Evolutionary conservation across 2,329 filamentous ascomycete genomes (phyloP).

Genomic region (Clarireedia hainanense): DNA sequence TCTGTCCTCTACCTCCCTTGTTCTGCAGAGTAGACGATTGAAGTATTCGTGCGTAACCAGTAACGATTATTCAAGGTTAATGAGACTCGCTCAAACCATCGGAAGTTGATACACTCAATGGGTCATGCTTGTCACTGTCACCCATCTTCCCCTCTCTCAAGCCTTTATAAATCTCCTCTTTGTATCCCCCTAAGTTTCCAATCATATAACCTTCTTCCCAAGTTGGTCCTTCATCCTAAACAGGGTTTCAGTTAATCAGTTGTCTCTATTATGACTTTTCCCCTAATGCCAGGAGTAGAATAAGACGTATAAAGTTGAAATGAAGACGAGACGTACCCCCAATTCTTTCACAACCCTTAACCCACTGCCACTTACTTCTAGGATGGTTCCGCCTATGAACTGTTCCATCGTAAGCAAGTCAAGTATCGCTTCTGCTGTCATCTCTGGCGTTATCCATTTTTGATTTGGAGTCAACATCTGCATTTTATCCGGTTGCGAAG

Average conservation of each 20-base stretch:
- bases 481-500: not conserved
- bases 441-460: slow-evolving; percentile 33
- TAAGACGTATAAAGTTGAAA: not conserved
- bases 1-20: no score
- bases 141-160: slow-evolving; percentile 7
- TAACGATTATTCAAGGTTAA: no score
- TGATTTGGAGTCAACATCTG: not conserved
- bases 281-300: not conserved
- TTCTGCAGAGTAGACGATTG: no score
- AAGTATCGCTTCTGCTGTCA: slow-evolving; percentile 29
- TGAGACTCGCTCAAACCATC: not conserved
- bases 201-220: slow-evolving; percentile 11
- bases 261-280: not conserved
- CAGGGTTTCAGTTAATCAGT: not conserved
- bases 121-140: not conserved
- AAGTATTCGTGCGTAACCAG: no score
- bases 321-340: not conserved
- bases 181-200: slow-evolving; percentile 27
- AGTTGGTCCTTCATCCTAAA: not conserved
- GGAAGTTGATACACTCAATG: not conserved
- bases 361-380: slow-evolving; percentile 32
- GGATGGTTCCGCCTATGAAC: slow-evolving; percentile 33
- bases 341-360: slow-evolving; percentile 13
- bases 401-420: slow-evolving; percentile 27
- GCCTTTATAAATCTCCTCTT: not conserved